A percentile compares a stretch with the other conserved stretches of the same genome.
These are phyloP conservation scores for Pseudocercospora macadamiae DNA, from an alignment of 2,329 filamentous ascomycete genomes.

Conservation along the genomic window DNA sequence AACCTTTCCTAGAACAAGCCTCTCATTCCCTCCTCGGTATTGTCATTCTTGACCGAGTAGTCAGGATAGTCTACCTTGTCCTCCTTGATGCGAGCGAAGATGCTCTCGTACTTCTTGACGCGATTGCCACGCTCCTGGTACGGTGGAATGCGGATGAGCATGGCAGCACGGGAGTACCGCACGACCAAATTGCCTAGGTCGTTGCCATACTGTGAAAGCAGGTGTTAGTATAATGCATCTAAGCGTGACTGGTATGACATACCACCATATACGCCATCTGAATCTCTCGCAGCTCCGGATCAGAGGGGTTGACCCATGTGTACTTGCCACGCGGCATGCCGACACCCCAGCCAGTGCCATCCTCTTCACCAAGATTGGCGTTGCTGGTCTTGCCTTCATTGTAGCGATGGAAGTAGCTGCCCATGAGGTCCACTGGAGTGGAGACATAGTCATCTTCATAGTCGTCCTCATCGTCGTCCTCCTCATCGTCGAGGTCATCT, in stretches of 20 bases:
- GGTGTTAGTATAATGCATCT: background rate
- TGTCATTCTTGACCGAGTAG: background rate
- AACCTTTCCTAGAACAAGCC: no score
- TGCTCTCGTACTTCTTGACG: background rate
- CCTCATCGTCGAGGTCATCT: no score
- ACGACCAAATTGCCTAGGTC: constrained; percentile 1
- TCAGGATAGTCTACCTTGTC: background rate
- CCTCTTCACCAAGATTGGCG: background rate
- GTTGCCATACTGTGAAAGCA: constrained; percentile 5
- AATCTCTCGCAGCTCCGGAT: background rate
- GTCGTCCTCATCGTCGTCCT: background rate
- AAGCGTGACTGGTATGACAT: background rate
- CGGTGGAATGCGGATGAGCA: constrained; percentile 12
- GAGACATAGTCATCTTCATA: background rate
- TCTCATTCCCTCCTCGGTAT: background rate
- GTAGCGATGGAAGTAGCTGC: background rate
- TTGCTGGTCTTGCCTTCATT: background rate
- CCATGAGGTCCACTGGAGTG: background rate
- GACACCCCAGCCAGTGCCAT: background rate
- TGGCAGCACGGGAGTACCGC: constrained; percentile 9
- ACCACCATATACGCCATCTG: constrained; percentile 8
- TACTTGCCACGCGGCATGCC: background rate
- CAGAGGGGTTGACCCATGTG: background rate
- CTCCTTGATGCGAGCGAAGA: background rate
- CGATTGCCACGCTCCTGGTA: background rate